Conservation (phyloP, 148 eudicot genomes). For the Simmondsia chinensis region DNA sequence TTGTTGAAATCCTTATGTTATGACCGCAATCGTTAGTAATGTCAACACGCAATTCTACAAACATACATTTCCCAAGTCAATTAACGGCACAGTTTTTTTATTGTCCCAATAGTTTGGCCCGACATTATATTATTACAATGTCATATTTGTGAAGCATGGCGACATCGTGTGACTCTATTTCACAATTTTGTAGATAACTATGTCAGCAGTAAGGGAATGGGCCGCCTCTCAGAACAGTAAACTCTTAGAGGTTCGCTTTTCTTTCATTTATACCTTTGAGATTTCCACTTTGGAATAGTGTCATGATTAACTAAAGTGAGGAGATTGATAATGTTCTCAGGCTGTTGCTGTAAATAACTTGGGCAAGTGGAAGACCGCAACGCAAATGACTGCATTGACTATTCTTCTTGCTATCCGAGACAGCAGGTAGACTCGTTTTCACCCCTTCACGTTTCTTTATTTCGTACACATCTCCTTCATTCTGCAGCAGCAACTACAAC, state of each 20-base stretch:
- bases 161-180: not conserved
- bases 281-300: not conserved
- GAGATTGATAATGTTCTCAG: constrained; percentile 26
- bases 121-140: no score
- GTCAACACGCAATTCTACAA: no score
- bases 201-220: constrained; percentile 99
- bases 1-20: no score
- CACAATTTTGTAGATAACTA: constrained; percentile 57
- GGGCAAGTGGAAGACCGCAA: constrained; percentile 99
- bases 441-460: constrained; percentile 3
- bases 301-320: constrained; percentile 7
- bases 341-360: constrained; percentile 97
- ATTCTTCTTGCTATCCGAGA: constrained; percentile 80
- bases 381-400: constrained; percentile 87
- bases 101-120: no score
- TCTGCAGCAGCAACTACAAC: not conserved
- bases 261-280: not conserved
- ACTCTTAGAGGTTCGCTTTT: constrained; percentile 58
- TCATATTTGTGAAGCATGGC: no score
- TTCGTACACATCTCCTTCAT: not conserved
- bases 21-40: no score
- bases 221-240: constrained; percentile 80
- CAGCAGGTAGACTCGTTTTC: constrained; percentile 43
- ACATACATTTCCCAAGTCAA: no score
- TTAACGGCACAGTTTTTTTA: no score